Evolutionary conservation across 805 yeast species (phyloP).

Genomic region (Starmerella davenportii): DNA sequence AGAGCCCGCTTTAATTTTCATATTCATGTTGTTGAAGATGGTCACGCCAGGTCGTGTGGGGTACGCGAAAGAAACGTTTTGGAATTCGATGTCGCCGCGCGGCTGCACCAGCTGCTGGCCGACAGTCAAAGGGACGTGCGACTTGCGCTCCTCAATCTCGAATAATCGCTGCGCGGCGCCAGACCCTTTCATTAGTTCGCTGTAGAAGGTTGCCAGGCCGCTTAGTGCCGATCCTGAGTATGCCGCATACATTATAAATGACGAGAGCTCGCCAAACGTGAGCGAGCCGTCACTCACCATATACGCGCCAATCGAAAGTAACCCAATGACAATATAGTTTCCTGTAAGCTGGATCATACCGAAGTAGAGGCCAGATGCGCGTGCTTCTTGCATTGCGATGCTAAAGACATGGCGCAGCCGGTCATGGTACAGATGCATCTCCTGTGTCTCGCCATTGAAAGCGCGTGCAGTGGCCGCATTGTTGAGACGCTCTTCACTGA

Average conservation of each 20-base stretch:
- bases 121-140: conserved; percentile 45
- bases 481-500: conserved; percentile 76
- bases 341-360: conserved; percentile 75
- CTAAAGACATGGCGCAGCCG: conserved; percentile 48
- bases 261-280: conserved; percentile 73
- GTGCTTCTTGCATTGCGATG: conserved; percentile 65
- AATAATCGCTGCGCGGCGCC: conserved; percentile 89
- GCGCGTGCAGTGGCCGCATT: conserved; percentile 79
- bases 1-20: conserved; percentile 57
- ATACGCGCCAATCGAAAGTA: conserved; percentile 62
- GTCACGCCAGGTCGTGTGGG: conserved; percentile 64
- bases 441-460: conserved; percentile 68
- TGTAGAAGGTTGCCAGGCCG: conserved; percentile 77
- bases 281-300: conserved; percentile 63
- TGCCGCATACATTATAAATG: conserved; percentile 88
- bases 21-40: conserved; percentile 43
- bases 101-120: conserved; percentile 33
- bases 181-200: conserved; percentile 91
- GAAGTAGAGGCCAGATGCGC: conserved; percentile 54
- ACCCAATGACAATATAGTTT: conserved; percentile 56
- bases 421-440: conserved; percentile 53
- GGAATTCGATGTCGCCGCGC: conserved; percentile 34
- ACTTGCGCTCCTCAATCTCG: conserved; percentile 65
- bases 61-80: conserved; percentile 50
- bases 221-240: conserved; percentile 86